These are phyloP conservation scores for Gaultheria prostrata DNA, from an alignment of 148 eudicot genomes.

Conservation along the genomic window DNA sequence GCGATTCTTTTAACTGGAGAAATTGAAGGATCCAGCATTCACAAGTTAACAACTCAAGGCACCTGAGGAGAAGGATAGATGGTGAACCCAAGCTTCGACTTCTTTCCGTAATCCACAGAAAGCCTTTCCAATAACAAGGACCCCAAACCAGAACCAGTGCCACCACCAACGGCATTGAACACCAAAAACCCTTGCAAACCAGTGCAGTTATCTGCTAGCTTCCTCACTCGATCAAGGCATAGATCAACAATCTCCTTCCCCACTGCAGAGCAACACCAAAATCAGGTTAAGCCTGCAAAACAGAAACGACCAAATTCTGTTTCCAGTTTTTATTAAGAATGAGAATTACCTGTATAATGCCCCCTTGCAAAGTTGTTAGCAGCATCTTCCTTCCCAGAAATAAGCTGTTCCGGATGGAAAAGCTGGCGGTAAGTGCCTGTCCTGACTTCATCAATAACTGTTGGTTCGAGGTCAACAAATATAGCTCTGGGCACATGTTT, in stretches of 20 bases:
- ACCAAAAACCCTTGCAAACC: slow-evolving; percentile 58
- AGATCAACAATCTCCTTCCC: slow-evolving; percentile 59
- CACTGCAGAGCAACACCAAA: slow-evolving; percentile 30
- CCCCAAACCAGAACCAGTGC: slow-evolving; percentile 63
- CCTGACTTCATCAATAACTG: slow-evolving; percentile 53
- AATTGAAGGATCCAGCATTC: not conserved
- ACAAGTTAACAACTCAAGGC: slow-evolving; percentile 7
- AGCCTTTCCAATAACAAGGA: slow-evolving; percentile 55
- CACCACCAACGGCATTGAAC: slow-evolving; percentile 64
- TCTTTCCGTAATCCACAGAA: slow-evolving; percentile 60
- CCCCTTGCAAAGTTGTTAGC: slow-evolving; percentile 66
- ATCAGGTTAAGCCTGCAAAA: not conserved
- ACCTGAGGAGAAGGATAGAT: slow-evolving; percentile 76
- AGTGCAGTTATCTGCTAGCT: slow-evolving; percentile 57
- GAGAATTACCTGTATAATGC: slow-evolving; percentile 46
- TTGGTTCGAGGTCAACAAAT: slow-evolving; percentile 60
- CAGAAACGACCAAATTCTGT: not conserved
- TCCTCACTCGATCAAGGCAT: slow-evolving; percentile 53
- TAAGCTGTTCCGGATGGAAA: slow-evolving; percentile 61
- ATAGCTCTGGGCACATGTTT: slow-evolving; percentile 60
- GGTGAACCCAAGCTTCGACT: slow-evolving; percentile 62
- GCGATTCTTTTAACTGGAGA: not conserved
- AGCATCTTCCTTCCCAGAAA: slow-evolving; percentile 59
- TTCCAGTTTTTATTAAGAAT: not conserved
- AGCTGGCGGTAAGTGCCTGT: slow-evolving; percentile 58